phyloP scores from a whole-genome alignment of 495 filamentous ascomycete genomes.

The Penicillium arizonense region DNA sequence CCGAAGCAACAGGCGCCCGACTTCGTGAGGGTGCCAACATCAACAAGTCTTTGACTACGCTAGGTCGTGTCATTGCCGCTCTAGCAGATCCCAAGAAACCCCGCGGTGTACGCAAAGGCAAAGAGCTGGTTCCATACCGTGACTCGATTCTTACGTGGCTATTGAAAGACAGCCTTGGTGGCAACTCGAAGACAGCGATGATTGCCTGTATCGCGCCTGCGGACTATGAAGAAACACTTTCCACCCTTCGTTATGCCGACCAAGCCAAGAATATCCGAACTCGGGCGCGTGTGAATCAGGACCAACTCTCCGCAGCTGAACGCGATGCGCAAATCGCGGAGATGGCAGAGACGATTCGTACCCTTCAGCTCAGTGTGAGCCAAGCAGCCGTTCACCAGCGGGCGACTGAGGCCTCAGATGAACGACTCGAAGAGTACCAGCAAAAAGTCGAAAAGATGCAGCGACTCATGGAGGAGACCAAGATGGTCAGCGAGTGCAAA shows the following conservation, averaged over 20 bases:
- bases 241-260: slow-evolving; percentile 93
- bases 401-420: slow-evolving; percentile 57
- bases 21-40: slow-evolving; percentile 95
- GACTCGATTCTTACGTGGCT: slow-evolving; percentile 98
- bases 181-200: slow-evolving; percentile 98
- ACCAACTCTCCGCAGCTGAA: slow-evolving; percentile 80
- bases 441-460: slow-evolving; percentile 80
- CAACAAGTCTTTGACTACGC: slow-evolving; percentile 95
- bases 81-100: slow-evolving; percentile 76
- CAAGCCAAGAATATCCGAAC: slow-evolving; percentile 97
- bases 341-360: slow-evolving; percentile 90
- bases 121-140: slow-evolving; percentile 84
- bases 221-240: slow-evolving; percentile 97
- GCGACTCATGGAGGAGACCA: slow-evolving; percentile 88
- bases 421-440: slow-evolving; percentile 90
- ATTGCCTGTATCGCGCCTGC: slow-evolving; percentile 94
- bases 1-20: slow-evolving; percentile 87
- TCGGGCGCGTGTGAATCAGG: slow-evolving; percentile 94
- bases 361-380: slow-evolving; percentile 73
- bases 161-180: slow-evolving; percentile 89
- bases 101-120: slow-evolving; percentile 52
- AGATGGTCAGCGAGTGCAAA: slow-evolving; percentile 85
- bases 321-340: slow-evolving; percentile 89
- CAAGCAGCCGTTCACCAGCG: slow-evolving; percentile 44
- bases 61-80: slow-evolving; percentile 96